These are phyloP conservation scores for Carpinus fangiana DNA, from an alignment of 306 rosid genomes.

Conservation along the genomic window DNA sequence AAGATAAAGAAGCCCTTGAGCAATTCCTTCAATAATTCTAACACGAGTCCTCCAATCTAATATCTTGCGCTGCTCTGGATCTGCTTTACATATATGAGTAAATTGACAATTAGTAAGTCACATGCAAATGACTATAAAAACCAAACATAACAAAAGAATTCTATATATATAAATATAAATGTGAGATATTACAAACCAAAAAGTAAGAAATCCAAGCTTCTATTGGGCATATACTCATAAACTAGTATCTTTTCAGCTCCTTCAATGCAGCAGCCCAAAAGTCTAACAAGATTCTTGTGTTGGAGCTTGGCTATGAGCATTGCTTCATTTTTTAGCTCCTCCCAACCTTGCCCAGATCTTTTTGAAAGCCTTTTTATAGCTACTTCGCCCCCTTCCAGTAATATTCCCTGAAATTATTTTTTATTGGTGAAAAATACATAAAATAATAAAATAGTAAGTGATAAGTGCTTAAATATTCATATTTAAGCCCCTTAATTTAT, in stretches of 20 bases:
- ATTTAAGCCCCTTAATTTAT: no score
- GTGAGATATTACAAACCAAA: slow-evolving; percentile 23
- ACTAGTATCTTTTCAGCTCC: slow-evolving; percentile 32
- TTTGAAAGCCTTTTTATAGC: not conserved
- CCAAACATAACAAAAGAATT: not conserved
- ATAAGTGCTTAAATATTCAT: no score
- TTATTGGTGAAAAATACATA: no score
- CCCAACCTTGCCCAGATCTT: not conserved
- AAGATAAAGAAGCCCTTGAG: slow-evolving; percentile 31
- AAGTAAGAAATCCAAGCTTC: slow-evolving; percentile 38
- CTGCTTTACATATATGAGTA: slow-evolving; percentile 9
- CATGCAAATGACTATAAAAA: not conserved
- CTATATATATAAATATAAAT: not conserved
- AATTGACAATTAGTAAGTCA: not conserved
- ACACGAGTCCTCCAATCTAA: slow-evolving; percentile 26
- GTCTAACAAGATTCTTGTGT: slow-evolving; percentile 35
- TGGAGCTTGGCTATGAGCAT: no score
- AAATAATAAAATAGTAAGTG: no score
- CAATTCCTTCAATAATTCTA: slow-evolving; percentile 27
- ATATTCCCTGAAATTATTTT: no score
- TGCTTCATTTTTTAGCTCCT: no score
- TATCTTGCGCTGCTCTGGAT: slow-evolving; percentile 12
- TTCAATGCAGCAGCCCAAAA: slow-evolving; percentile 40
- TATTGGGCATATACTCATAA: slow-evolving; percentile 35
- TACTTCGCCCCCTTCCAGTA: no score